Evolutionary conservation across 2,329 filamentous ascomycete species (phyloP), one percentile per base, ranked within the genome.

Genomic region (Nothopassalora personata): DNA sequence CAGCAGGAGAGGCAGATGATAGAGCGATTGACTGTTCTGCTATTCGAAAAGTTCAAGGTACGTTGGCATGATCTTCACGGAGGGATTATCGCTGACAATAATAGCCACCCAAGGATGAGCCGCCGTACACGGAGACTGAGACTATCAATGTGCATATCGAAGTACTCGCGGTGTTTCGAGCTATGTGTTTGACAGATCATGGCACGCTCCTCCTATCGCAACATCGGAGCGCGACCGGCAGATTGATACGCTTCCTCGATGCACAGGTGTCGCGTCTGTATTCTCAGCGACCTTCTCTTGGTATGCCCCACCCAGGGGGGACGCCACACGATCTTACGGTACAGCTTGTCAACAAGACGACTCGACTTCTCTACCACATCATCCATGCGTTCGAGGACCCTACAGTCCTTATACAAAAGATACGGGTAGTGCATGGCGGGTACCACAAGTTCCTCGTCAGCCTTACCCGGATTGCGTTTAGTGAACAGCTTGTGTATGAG

Each of bases 401-500:
- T 27, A 79, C 87, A 66, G 74, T 93, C 64, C 83, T 95, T 62
- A 82, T 85, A 52, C 81, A 83, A 52, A 95, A 93, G 72, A 78
- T 96, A 5, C 80, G 82, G 0, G 82, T 83, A 8, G 83, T 89
- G 0, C 81, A 84, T 5, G 90, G 90, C 3, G 89, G 87, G 0
- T 83, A 85, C 54, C 91, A 96, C 69, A 91, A 91, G 54, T 93
- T 95, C 68, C 78, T 95, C 1, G 83, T 97, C 9, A 85, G 86
- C 1, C 77, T 99, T 48, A 91, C 90, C 0, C 78, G 93, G 46
- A 76, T 97, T n/a, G 91, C 90, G 0, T 97, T 96, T 72, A 87
- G 85, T 5, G 90, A 96, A 61, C 88, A 90, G 31, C 74, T 89
- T 8, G 82, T 94, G 10, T 80, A 95, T 30, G 91, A 97, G 73